Evolutionary conservation across 208 protist genomes (phyloP).

Genomic region (Strigomonas culicis): DNA sequence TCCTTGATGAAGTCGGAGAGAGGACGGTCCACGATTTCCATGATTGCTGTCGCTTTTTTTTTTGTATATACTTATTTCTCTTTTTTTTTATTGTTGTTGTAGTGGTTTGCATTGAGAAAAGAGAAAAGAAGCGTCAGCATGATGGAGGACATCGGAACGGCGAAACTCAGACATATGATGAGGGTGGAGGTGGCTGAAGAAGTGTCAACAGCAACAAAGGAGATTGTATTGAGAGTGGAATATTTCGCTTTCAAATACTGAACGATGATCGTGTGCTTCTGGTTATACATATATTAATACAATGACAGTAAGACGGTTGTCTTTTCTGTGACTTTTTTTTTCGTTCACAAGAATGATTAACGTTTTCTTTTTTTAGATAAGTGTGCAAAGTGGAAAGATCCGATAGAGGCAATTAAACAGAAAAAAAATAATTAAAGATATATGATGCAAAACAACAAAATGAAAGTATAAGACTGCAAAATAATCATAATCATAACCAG

Average conservation of each 20-base stretch:
- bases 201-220: background rate
- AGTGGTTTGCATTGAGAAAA: slow-evolving; percentile 8
- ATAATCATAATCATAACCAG: slow-evolving; percentile 4
- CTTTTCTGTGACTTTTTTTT: background rate
- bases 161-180: background rate
- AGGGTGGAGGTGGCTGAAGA: background rate
- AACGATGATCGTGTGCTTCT: no score
- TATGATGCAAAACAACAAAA: slow-evolving; percentile 2
- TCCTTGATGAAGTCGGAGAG: slow-evolving; percentile 88
- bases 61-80: background rate
- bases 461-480: slow-evolving; percentile 5
- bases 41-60: slow-evolving; percentile 21
- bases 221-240: no score
- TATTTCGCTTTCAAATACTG: no score
- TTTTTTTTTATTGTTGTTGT: background rate
- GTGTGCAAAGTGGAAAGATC: no score
- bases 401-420: background rate
- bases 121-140: slow-evolving; percentile 7
- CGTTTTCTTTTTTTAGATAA: background rate
- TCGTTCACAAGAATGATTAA: background rate
- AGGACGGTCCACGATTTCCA: slow-evolving; percentile 82
- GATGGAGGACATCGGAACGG: background rate
- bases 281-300: background rate
- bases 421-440: slow-evolving; percentile 1
- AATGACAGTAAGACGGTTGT: background rate